Base-by-base conservation (phyloP, 2,329 filamentous ascomycete species). In the Teratosphaeria epicoccoides region DNA sequence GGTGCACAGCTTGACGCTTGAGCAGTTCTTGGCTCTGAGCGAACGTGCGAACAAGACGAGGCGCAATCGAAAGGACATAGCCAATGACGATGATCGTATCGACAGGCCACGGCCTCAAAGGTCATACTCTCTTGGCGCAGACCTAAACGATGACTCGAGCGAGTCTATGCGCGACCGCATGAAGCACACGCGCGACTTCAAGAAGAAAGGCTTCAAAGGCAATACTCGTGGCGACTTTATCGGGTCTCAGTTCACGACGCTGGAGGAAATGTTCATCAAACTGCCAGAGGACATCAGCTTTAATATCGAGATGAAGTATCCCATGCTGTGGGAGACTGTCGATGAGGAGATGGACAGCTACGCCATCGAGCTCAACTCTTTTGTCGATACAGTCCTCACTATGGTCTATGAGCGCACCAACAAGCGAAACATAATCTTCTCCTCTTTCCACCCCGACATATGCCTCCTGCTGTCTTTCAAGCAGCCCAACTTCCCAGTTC, bases 261-360 rank as follows among this genome's bases (percentile, higher is more conserved):
- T 98, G 4, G 89, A 96, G 68, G 88, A 96, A 56, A 83, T 97
- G 66, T 96, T 98, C 72, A 80, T 81, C 62, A 84, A 90, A 64
- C 73, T 98, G 0, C 88, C 89, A 0, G 79, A 85, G 56, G 77
- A 81, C 12, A 86, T 95, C 22, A 90, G 93, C 12, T 98, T 98
- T 78, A 97, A 98, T 70, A 95, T 98, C 60, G 93, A 98, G 73
- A 87, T 98, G 79, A 97, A 98, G 71, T 98, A 98, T 66, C 93
- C 93, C 4, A 97, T 97, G 90, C 80, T 98, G 43, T 85, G 91
- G 67, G 94, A 98, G 74, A 88, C 83, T 53, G 88, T 96, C 68
- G 87, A 94, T 67, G 87, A 96, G 59, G 88, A 95, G 61, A 96
- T 97, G 89, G 91, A 96, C 67, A 87, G 87, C 2, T 95, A 95